Evolutionary conservation across 306 rosid species (phyloP).

Genomic region (Quercus variabilis): DNA sequence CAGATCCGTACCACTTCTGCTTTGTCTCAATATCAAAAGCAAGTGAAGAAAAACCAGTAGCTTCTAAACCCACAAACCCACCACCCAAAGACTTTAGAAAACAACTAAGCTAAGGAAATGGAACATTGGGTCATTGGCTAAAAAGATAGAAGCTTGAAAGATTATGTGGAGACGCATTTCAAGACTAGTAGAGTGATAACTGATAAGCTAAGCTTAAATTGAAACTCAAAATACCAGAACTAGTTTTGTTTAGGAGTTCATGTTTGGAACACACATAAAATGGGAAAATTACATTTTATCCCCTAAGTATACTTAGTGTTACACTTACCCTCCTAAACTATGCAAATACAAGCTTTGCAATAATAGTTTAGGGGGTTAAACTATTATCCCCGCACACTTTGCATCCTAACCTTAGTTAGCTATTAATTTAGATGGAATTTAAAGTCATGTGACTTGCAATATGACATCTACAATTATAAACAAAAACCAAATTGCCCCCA

Average conservation of each 20-base stretch:
- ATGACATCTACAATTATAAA: too few relatives aligned
- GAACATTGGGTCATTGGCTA: constrained; percentile 21
- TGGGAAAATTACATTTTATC: neutral
- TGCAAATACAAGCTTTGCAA: too few relatives aligned
- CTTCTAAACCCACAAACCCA: constrained; percentile 65
- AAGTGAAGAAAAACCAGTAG: constrained; percentile 33
- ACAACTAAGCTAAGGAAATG: constrained; percentile 22
- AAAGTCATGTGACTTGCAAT: too few relatives aligned
- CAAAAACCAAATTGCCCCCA: too few relatives aligned
- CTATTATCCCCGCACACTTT: too few relatives aligned
- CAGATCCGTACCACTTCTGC: constrained; percentile 69
- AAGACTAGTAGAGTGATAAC: constrained; percentile 3
- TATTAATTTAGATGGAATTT: too few relatives aligned
- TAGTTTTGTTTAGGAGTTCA: constrained; percentile 45
- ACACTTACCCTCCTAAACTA: too few relatives aligned
- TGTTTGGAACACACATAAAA: constrained; percentile 47
- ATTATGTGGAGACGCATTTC: constrained; percentile 40
- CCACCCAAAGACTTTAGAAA: constrained; percentile 23
- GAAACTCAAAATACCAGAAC: constrained; percentile 44
- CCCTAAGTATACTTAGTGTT: too few relatives aligned
- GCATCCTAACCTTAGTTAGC: too few relatives aligned
- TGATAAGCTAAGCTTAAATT: constrained; percentile 23
- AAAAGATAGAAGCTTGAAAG: constrained; percentile 18
- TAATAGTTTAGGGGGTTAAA: too few relatives aligned
- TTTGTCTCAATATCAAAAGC: constrained; percentile 70